Conservation (phyloP, 1,284 basidiomycete species). For the Xerocomus minutiporus region DNA sequence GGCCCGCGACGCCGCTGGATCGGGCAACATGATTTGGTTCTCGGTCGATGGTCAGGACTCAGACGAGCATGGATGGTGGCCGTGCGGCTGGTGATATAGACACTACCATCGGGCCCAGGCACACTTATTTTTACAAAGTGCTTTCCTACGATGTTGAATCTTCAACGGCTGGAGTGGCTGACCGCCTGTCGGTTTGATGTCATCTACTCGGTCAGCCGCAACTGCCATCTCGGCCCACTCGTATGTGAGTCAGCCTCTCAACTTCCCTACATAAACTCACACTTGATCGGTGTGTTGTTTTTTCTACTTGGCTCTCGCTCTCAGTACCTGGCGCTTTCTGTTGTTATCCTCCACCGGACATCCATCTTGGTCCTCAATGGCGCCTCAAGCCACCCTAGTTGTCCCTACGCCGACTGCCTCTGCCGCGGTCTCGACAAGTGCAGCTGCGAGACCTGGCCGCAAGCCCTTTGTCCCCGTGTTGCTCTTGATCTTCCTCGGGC, state of each 20-base stretch:
- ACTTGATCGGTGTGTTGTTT: constrained; percentile 6
- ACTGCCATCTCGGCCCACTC: neutral
- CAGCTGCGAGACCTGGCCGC: neutral
- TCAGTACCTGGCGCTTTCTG: constrained; percentile 8
- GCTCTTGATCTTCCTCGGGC: constrained; percentile 21
- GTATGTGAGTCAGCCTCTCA: constrained; percentile 25
- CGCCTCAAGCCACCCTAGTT: constrained; percentile 19
- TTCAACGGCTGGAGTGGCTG: neutral
- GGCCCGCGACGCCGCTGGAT: too few relatives aligned
- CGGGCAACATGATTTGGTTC: too few relatives aligned
- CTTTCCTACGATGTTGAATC: neutral
- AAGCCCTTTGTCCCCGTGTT: constrained; percentile 16
- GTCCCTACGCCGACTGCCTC: neutral
- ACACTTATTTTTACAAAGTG: too few relatives aligned
- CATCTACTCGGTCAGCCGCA: constrained; percentile 8
- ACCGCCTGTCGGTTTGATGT: neutral
- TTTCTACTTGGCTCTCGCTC: constrained; percentile 11
- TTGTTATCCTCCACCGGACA: constrained; percentile 2
- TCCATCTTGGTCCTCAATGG: constrained; percentile 17
- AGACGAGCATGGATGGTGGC: too few relatives aligned
- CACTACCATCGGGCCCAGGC: too few relatives aligned
- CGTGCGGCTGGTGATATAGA: too few relatives aligned
- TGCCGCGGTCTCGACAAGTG: constrained; percentile 4
- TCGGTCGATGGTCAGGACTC: too few relatives aligned
- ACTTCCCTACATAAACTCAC: constrained; percentile 12